Percentiles rank a stretch among this genome's conserved stretches.
These are phyloP conservation scores for Barbatosphaeria neglecta DNA, from an alignment of 495 filamentous ascomycete genomes.

Conservation along the genomic window DNA sequence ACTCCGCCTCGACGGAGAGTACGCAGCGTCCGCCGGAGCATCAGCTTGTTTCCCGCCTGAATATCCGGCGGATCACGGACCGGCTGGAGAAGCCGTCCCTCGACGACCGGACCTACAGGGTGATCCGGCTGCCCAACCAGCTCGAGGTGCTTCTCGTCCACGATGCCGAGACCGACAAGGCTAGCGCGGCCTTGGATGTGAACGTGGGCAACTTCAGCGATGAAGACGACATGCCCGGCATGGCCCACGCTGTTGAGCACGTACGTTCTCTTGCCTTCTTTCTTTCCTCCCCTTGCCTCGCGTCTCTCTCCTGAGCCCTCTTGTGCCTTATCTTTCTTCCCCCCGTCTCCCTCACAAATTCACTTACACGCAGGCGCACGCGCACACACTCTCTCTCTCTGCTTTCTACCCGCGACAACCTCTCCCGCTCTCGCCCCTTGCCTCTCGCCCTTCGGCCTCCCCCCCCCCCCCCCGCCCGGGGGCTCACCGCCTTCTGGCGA, in stretches of 20 bases:
- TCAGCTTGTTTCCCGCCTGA: too few species aligned
- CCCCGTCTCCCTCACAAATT: background rate
- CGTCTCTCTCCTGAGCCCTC: too few species aligned
- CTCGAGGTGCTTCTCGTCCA: conserved; percentile 93
- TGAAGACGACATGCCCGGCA: conserved; percentile 79
- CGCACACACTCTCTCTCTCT: background rate
- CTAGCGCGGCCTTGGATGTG: conserved; percentile 87
- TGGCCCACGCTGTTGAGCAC: conserved; percentile 79
- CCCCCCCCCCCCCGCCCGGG: too few species aligned
- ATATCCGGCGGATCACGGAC: conserved; percentile 67
- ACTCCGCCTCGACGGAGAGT: conserved; percentile 14
- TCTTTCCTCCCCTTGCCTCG: background rate
- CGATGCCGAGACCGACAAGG: conserved; percentile 93
- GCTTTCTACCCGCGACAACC: background rate
- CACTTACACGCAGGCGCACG: background rate
- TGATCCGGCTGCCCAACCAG: conserved; percentile 74
- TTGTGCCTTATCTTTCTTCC: too few species aligned
- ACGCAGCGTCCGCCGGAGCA: conserved; percentile 9
- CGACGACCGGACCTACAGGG: conserved; percentile 80
- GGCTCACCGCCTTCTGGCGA: too few species aligned
- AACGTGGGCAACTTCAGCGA: conserved; percentile 95
- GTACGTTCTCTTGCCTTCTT: conserved; percentile 17
- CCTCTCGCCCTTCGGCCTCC: too few species aligned
- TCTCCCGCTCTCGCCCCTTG: too few species aligned
- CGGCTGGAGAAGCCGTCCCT: conserved; percentile 74